Evolutionary conservation across 768 basidiomycete species (phyloP), one percentile per base, ranked within the genome.

Genomic region (Thelephora aurantiotincta): DNA sequence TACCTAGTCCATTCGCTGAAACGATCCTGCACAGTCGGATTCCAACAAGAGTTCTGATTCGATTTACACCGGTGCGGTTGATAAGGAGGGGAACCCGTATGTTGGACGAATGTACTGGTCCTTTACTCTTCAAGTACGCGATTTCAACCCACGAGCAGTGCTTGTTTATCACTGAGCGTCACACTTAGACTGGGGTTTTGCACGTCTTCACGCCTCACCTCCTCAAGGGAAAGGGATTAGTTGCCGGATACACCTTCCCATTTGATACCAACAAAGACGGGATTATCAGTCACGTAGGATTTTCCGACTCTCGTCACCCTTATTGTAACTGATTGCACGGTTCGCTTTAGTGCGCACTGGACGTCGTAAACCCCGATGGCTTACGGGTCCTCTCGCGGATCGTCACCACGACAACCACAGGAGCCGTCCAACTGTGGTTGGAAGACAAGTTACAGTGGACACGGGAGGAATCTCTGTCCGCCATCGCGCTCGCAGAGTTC

Each of bases 381-480:
- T 54, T 55, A 47, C 63, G 57, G 6, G 64, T 71, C 14, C 51
- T 68, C 7, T 56, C 70, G 1, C 67, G 72, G 14, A 49, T 80
- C 5, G 59, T 79, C 16, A 47, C 89, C 16, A 78, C 80, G 1
- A 85, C 85, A 0, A 74, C 75, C n/a, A 81, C 82, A 1, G 89
- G 88, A 9, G 69, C 85, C 3, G 55, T 92, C 22, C 83, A 91
- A 54, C 63, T 82, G 7, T 88, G 88, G 84, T 65, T 76, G 43
- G 70, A 74, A 19, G 67, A 75, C 23, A 57, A 67, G 33, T 64
- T 77, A 23, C 68, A 72, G 23, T 94, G 90, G 89, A 74, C 73
- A 0, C 71, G 91, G 43, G 91, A 94, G 57, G 92, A 97, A 58
- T 72, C 76, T 1, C 68, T 94, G 9, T 67, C 86, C 0, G 68